Percentiles rank a stretch among this genome's conserved stretches.
Conservation (phyloP, 1,139 yeast species). For the Wickerhamomyces sp. region DNA sequence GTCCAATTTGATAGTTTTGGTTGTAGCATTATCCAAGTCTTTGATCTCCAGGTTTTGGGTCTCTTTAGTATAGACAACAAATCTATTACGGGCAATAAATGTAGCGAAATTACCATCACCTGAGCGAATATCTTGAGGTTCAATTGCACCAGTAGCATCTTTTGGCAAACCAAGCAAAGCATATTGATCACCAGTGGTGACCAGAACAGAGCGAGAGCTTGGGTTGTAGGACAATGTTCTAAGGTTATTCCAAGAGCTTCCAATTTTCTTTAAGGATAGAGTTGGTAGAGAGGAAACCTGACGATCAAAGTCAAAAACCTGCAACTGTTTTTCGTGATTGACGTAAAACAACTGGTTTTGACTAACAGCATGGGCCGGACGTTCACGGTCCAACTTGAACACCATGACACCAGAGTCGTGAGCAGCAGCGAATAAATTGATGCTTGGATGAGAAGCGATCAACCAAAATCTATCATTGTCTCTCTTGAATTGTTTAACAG, state of each 20-base stretch:
- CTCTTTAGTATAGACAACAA: conserved; percentile 70
- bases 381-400: conserved; percentile 93
- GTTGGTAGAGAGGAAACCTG: conserved; percentile 68
- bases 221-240: conserved; percentile 87
- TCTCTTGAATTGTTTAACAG: conserved; percentile 91
- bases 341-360: conserved; percentile 70
- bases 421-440: conserved; percentile 92
- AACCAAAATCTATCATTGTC: conserved; percentile 96
- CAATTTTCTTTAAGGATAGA: conserved; percentile 77
- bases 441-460: conserved; percentile 80
- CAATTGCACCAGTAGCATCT: conserved; percentile 88
- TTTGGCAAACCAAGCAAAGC: conserved; percentile 78
- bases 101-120: conserved; percentile 86
- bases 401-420: conserved; percentile 98
- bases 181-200: conserved; percentile 72
- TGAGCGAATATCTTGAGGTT: conserved; percentile 71
- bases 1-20: conserved; percentile 78
- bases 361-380: conserved; percentile 80
- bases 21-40: conserved; percentile 74
- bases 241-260: conserved; percentile 82
- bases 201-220: conserved; percentile 80
- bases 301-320: conserved; percentile 61
- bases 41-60: conserved; percentile 70
- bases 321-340: conserved; percentile 83
- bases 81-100: conserved; percentile 91